Evolutionary conservation across 306 rosid species (phyloP).

Genomic region (Dryas octopetala): DNA sequence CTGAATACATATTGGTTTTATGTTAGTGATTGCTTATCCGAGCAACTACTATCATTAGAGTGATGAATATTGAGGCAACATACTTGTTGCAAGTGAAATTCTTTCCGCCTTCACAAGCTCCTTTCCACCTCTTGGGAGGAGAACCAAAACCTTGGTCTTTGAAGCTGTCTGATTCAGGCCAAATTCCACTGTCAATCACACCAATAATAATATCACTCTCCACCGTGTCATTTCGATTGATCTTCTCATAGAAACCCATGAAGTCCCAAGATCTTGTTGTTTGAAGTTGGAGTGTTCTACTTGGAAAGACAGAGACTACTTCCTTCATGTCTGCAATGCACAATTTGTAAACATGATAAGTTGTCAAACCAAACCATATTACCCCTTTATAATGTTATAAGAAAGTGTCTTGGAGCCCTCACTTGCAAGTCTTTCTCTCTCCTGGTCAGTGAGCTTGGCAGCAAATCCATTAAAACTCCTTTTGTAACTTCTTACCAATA

Average conservation of each 20-base stretch:
- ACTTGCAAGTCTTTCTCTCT: constrained; percentile 25
- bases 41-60: no score
- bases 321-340: constrained; percentile 19
- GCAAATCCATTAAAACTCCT: constrained; percentile 44
- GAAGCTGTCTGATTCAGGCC: constrained; percentile 35
- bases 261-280: constrained; percentile 46
- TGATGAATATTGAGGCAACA: neutral
- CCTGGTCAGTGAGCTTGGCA: constrained; percentile 22
- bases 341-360: no score
- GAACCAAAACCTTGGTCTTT: constrained; percentile 26
- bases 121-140: constrained; percentile 35
- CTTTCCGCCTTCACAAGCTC: constrained; percentile 24
- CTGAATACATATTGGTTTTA: no score
- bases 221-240: neutral
- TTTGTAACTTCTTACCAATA: constrained; percentile 26
- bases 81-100: constrained; percentile 37
- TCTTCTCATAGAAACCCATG: constrained; percentile 14
- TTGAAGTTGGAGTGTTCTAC: constrained; percentile 12
- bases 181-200: constrained; percentile 34
- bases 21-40: no score
- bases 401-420: neutral
- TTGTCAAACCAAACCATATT: neutral
- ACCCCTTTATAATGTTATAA: no score
- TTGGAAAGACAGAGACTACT: constrained; percentile 32
- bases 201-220: constrained; percentile 35